These are phyloP conservation scores for Boletus subparvulus DNA, from an alignment of 768 basidiomycete genomes.

Conservation along the genomic window DNA sequence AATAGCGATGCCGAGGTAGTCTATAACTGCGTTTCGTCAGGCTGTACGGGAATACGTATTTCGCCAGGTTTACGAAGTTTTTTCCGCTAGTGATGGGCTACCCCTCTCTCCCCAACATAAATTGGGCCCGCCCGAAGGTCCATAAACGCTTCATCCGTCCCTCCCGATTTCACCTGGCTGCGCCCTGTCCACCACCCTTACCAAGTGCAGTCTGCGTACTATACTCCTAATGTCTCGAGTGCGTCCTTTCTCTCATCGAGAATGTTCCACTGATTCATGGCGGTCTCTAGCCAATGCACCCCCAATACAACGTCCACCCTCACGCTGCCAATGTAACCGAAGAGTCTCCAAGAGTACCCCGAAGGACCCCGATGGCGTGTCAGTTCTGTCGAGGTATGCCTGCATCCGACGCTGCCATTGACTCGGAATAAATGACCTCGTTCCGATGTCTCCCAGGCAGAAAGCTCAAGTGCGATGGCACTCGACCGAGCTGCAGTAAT, in stretches of 20 bases:
- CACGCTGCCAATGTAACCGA: constrained; percentile 6
- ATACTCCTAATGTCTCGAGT: constrained; percentile 27
- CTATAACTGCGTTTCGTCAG: constrained; percentile 23
- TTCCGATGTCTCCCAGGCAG: constrained; percentile 43
- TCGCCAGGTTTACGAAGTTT: constrained; percentile 31
- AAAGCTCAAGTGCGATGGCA: constrained; percentile 73
- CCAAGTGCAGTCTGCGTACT: constrained; percentile 1
- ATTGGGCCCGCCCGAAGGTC: constrained; percentile 22
- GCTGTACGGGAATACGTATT: constrained; percentile 38
- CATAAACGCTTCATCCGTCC: constrained; percentile 7
- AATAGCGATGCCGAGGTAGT: constrained; percentile 31
- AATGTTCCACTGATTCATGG: not conserved
- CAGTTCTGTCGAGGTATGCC: constrained; percentile 64
- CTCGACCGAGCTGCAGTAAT: constrained; percentile 61
- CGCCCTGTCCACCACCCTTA: not conserved
- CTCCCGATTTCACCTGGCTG: constrained; percentile 5
- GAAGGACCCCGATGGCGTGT: constrained; percentile 69
- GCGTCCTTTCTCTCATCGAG: constrained; percentile 1
- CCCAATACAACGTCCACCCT: constrained; percentile 13
- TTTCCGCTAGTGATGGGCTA: constrained; percentile 21
- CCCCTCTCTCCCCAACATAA: constrained; percentile 28
- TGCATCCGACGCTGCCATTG: not conserved
- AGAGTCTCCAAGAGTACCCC: constrained; percentile 33
- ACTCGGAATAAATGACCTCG: not conserved
- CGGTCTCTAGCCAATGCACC: constrained; percentile 11